Evolutionary conservation across 345 rosid genomes (phyloP), one percentile per base, ranked within the genome.

Genomic region (Citrus cavaleriei): DNA sequence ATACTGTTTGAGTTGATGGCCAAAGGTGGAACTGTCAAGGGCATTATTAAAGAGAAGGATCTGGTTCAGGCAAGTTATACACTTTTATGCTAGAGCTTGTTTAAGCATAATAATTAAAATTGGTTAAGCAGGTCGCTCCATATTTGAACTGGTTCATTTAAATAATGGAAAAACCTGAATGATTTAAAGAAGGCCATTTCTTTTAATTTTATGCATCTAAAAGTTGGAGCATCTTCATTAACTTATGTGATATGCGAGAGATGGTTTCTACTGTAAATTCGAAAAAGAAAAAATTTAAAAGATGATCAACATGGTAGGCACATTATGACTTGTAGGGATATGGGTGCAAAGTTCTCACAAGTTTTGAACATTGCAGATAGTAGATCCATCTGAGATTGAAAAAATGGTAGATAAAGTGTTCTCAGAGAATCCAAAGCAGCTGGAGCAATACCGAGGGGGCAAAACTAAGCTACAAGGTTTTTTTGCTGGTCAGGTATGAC

Each of bases 21-120:
- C 46, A 89, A 93, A 88, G 98, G 98, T 83, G 99, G 98, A 83
- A 93, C 97, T 10, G 96, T 93, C 64, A 87, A 95, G 82, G 91
- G 94, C 74, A 59, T 95, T 83, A 95, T 95, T 65, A 80, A 89
- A 83, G 96, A 83, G 78, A 93, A 92, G 85, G 92, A 92, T 80
- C 85, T 95, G 84, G 96, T 93, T 82, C 99, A 93, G 96, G 99
- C 76, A 90, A 89, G 95, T 87, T 69, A 28, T 74, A 75, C 69
- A 67, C 70, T 83, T 81, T 74, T 24, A 49, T 54, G 62, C 62
- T 73, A n/a, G 28, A 71, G 24, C 74, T 57, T 76, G 32, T 68
- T 42, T 69, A 51, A 18, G 25, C 51, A 37, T 10, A 27, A 65
- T 25, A 30, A 40, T 38, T 49, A 10, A 34, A 60, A 46, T 58